These are phyloP conservation scores for Tylopilus orsonianus DNA, from an alignment of 1,284 basidiomycete species.

Conservation along the genomic window DNA sequence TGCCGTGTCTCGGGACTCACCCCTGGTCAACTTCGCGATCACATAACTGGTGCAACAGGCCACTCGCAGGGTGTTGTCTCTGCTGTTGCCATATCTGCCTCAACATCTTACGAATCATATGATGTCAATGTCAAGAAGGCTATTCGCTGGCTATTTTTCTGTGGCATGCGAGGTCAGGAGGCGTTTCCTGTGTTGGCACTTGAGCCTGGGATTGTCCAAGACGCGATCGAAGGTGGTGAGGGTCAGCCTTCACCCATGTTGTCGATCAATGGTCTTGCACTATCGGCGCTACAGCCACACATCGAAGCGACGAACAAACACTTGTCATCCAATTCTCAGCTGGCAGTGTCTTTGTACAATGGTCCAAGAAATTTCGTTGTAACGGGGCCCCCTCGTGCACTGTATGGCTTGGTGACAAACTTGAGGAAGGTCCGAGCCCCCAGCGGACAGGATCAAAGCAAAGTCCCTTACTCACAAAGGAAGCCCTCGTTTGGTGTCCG, in stretches of 20 bases:
- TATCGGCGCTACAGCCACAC: constrained; percentile 80
- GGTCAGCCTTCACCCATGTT: constrained; percentile 95
- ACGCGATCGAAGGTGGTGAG: constrained; percentile 90
- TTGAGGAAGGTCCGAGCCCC: constrained; percentile 89
- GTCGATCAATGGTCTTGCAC: constrained; percentile 79
- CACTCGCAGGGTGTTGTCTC: constrained; percentile 97
- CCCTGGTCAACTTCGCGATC: constrained; percentile 78
- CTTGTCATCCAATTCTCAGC: constrained; percentile 75
- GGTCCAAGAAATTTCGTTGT: constrained; percentile 90
- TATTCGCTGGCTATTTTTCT: constrained; percentile 90
- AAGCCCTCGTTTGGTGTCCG: constrained; percentile 92
- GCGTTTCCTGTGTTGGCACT: constrained; percentile 93
- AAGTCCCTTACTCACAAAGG: constrained; percentile 90
- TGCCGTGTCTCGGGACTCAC: constrained; percentile 74
- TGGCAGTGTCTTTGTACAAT: constrained; percentile 90
- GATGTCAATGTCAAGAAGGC: constrained; percentile 79
- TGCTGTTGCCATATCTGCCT: constrained; percentile 85
- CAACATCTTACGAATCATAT: constrained; percentile 74
- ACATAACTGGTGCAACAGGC: constrained; percentile 86
- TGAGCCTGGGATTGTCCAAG: constrained; percentile 85
- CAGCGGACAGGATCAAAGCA: constrained; percentile 89
- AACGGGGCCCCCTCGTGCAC: constrained; percentile 88
- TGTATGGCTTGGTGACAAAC: constrained; percentile 91
- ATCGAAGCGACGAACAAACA: constrained; percentile 88
- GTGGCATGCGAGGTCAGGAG: constrained; percentile 90